Conservation (phyloP, 78 protist genomes). For the Dictyostelium purpureum region DNA sequence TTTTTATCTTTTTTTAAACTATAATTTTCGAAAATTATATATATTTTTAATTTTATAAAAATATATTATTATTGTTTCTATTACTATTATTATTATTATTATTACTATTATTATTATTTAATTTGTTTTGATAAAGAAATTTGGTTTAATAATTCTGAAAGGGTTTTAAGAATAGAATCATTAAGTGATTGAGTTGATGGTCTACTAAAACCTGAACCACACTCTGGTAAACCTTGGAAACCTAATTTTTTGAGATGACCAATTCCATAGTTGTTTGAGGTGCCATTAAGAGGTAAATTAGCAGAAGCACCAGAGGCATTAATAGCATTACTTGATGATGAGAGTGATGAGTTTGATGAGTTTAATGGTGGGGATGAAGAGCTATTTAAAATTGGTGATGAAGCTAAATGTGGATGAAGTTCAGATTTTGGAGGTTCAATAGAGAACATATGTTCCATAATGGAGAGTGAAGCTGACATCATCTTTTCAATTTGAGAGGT, state of each 20-base stretch:
- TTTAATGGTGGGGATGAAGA: neutral
- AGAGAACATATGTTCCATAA: constrained; percentile 62
- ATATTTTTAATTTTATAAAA: too few species aligned
- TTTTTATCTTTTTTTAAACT: neutral
- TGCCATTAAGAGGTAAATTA: neutral
- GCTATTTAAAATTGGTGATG: neutral
- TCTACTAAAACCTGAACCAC: constrained; percentile 67
- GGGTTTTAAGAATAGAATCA: constrained; percentile 45
- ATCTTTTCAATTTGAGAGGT: constrained; percentile 68
- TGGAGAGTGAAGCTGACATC: constrained; percentile 47
- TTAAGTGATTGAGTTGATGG: constrained; percentile 6
- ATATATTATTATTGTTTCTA: neutral
- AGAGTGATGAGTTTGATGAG: neutral
- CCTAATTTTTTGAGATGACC: constrained; percentile 43
- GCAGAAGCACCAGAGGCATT: neutral
- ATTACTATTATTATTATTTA: neutral
- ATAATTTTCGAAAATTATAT: neutral
- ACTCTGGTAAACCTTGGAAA: constrained; percentile 70
- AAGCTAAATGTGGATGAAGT: neutral
- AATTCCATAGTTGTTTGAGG: neutral
- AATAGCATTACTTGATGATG: neutral
- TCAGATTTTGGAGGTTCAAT: constrained; percentile 13
- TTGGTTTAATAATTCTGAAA: constrained; percentile 20
- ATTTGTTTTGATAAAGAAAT: neutral
- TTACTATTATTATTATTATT: neutral